Evolutionary conservation across 2,329 filamentous ascomycete species (phyloP), one percentile per base, ranked within the genome.

Genomic region (Phialophora tarda): DNA sequence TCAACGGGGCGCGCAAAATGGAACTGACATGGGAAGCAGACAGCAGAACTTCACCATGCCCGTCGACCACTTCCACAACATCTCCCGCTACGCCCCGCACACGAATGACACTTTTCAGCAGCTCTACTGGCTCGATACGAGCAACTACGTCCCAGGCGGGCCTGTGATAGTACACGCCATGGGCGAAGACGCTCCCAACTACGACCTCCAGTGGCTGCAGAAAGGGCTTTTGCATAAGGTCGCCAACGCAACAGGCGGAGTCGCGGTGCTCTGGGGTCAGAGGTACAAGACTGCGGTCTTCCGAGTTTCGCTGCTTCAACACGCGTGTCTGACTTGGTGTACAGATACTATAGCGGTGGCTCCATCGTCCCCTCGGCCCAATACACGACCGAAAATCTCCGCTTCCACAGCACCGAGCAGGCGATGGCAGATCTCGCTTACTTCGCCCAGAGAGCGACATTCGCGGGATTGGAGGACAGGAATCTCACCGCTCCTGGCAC

Each of bases 391-490:
- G 80, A 90, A 74, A 93, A 86, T 72, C 79, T 96, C 70, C 88
- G 92, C 2, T 96, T 95, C 81, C 80, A 96, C 73, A 89, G 91
- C 0, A 95, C 91, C 0, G 90, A 93, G 72, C 92, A 96, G 76
- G 88, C 91, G 0, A 75, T 96, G 47, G 92, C 91, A 6, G 92
- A 96, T 75, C 87, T 89, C 41, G 90, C 88, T 1, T 96, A 91
- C 78, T 96, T 96, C 78, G 91, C 91, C 0, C 78, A 86, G 68
- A 84, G 95, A 70, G 83, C 92, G 41, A 80, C 86, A 60, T 93
- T 93, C 67, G 81, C 85, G 0, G 91, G 91, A 0, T 78, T 92
- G 5, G 88, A 91, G 73, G 78, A 91, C 67, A 74, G 84, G 23
- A 84, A 92, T 69, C 78, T 94, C 34, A 91, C 86, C 0, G 85